Percentiles rank a stretch among this genome's conserved stretches.
Conservation (phyloP, 2,329 filamentous ascomycete species). For the Pseudopithomyces chartarum region DNA sequence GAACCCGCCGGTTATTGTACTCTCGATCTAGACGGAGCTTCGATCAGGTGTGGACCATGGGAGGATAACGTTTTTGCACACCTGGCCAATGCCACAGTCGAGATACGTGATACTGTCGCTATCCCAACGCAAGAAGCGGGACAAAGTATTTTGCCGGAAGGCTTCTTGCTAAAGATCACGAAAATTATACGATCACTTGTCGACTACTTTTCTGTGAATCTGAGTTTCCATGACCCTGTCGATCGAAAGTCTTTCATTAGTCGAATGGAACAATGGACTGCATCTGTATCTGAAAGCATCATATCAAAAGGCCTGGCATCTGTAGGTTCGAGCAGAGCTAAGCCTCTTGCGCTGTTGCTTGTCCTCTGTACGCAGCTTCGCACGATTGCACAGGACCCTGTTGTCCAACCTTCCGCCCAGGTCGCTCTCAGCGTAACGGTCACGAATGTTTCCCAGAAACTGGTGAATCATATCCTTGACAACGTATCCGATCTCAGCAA, state of each 20-base stretch:
- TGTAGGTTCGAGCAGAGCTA: neutral
- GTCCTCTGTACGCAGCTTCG: constrained; percentile 36
- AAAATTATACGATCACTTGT: constrained; percentile 52
- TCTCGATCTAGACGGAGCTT: constrained; percentile 43
- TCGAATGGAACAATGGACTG: constrained; percentile 48
- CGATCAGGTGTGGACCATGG: constrained; percentile 59
- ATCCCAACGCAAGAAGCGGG: neutral
- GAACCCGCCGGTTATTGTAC: constrained; percentile 43
- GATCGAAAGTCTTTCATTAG: constrained; percentile 56
- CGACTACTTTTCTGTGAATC: constrained; percentile 53
- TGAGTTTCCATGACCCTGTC: constrained; percentile 60
- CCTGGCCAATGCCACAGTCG: constrained; percentile 18
- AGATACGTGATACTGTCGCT: constrained; percentile 12
- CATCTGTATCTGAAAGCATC: constrained; percentile 37
- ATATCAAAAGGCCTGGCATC: constrained; percentile 4
- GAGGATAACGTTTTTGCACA: constrained; percentile 59
- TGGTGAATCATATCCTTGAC: constrained; percentile 43
- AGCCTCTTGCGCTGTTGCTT: constrained; percentile 33
- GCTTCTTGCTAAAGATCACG: constrained; percentile 16
- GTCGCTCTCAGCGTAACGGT: constrained; percentile 36
- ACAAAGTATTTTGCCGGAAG: neutral
- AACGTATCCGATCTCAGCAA: constrained; percentile 42
- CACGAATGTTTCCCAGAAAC: constrained; percentile 39
- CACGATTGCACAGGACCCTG: constrained; percentile 36
- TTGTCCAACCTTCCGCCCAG: constrained; percentile 17